A percentile compares a stretch with the other conserved stretches of the same genome.
Conservation (phyloP, 129 eudicot genomes). For the Centrapalus pauciflorus region DNA sequence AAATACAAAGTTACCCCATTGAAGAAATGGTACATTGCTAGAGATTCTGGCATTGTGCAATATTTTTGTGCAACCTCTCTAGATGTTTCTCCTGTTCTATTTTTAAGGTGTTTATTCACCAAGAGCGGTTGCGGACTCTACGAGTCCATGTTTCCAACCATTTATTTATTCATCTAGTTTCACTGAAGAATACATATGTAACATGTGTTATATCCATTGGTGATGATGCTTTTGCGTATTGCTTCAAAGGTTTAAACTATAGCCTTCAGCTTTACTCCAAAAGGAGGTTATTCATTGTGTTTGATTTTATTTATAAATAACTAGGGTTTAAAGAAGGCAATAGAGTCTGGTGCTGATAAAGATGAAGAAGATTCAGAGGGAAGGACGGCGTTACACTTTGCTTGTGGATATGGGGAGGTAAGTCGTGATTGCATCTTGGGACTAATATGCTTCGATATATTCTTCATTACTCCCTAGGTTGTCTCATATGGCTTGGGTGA, state of each 20-base stretch:
- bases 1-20: too few relatives aligned
- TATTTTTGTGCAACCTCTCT: too few relatives aligned
- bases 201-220: background rate
- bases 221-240: background rate
- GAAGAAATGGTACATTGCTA: too few relatives aligned
- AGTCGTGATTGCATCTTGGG: background rate
- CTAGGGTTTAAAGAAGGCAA: conserved; percentile 77
- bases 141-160: background rate
- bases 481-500: too few relatives aligned
- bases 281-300: conserved; percentile 3
- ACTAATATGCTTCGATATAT: background rate
- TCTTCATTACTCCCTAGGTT: background rate
- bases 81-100: too few relatives aligned
- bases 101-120: background rate
- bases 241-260: background rate
- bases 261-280: background rate
- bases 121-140: background rate
- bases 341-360: conserved; percentile 80
- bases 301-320: conserved; percentile 18
- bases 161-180: background rate
- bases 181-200: background rate
- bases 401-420: conserved; percentile 99
- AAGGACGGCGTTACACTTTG: conserved; percentile 95
- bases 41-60: too few relatives aligned
- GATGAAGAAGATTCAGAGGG: conserved; percentile 99